These are phyloP conservation scores for Zelonia costaricensis DNA, from an alignment of 208 protist species.

Conservation along the genomic window DNA sequence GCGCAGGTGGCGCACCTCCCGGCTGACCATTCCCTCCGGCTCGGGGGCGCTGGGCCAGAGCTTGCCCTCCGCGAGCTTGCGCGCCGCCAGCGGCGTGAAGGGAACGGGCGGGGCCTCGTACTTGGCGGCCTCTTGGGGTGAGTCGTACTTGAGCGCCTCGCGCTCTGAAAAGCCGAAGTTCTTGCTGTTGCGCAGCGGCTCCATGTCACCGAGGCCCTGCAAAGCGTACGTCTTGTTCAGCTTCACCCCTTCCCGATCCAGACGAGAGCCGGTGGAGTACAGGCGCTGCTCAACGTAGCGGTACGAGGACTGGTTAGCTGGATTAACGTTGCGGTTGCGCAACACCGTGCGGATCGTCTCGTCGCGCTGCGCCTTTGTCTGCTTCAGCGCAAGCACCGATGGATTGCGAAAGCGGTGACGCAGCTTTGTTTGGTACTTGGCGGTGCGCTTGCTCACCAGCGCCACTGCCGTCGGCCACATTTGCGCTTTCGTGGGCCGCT, in stretches of 20 bases:
- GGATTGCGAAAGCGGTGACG: slow-evolving; percentile 81
- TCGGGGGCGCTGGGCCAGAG: slow-evolving; percentile 86
- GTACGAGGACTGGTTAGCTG: slow-evolving; percentile 55
- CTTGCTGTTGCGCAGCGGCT: slow-evolving; percentile 83
- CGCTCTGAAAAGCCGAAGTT: slow-evolving; percentile 83
- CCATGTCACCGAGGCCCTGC: slow-evolving; percentile 87
- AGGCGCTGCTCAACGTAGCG: slow-evolving; percentile 82
- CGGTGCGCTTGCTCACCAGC: slow-evolving; percentile 40
- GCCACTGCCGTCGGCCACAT: slow-evolving; percentile 22
- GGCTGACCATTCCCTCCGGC: slow-evolving; percentile 79
- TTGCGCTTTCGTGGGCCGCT: no score
- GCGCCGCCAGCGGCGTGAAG: slow-evolving; percentile 79
- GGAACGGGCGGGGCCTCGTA: slow-evolving; percentile 74
- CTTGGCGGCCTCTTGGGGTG: slow-evolving; percentile 55
- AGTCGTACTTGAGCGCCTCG: slow-evolving; percentile 83
- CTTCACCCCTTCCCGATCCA: slow-evolving; percentile 83
- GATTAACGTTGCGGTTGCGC: slow-evolving; percentile 37
- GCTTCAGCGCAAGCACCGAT: slow-evolving; percentile 59
- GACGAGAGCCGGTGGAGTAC: slow-evolving; percentile 72
- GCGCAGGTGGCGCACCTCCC: slow-evolving; percentile 76
- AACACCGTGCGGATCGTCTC: slow-evolving; percentile 77
- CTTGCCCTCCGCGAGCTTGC: slow-evolving; percentile 84
- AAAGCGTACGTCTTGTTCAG: slow-evolving; percentile 86
- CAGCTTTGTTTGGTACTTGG: slow-evolving; percentile 72
- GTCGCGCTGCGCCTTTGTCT: slow-evolving; percentile 73